phyloP scores from a whole-genome alignment of 208 protist species.

The Acanthamoeba healyi region DNA sequence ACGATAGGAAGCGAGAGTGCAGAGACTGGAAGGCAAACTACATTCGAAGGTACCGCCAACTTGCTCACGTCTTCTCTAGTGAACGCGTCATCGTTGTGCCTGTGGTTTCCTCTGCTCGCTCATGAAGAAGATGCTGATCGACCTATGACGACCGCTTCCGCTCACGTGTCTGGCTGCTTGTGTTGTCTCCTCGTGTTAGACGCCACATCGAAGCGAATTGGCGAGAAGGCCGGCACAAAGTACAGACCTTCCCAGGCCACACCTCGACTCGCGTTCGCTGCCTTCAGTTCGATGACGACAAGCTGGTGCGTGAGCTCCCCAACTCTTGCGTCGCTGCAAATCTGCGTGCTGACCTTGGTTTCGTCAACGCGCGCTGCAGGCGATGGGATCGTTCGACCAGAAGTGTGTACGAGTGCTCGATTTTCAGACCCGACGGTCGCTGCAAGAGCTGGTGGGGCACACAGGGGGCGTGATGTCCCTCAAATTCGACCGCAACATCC shows the following conservation, averaged over 20 bases:
- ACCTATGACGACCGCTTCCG: too few species aligned
- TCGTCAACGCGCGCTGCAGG: neutral
- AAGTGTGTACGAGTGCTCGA: constrained; percentile 27
- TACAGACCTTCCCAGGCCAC: constrained; percentile 28
- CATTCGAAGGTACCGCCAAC: constrained; percentile 42
- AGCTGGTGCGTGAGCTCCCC: neutral
- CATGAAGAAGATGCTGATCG: too few species aligned
- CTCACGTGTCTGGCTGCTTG: too few species aligned
- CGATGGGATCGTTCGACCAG: constrained; percentile 59
- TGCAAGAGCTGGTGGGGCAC: constrained; percentile 38
- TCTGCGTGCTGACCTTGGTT: too few species aligned
- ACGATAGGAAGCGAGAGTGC: neutral
- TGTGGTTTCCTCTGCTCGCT: too few species aligned
- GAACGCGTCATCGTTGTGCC: too few species aligned
- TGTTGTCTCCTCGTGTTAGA: too few species aligned
- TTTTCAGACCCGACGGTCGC: neutral
- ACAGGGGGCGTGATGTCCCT: constrained; percentile 53
- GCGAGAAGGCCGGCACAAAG: constrained; percentile 14
- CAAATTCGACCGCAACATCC: constrained; percentile 29
- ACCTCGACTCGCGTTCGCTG: constrained; percentile 26
- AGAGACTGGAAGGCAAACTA: constrained; percentile 36
- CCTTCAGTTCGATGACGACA: constrained; percentile 60
- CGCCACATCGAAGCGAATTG: constrained; percentile 44
- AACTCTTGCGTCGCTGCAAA: too few species aligned
- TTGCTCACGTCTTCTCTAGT: too few species aligned